Percentiles rank a stretch among this genome's conserved stretches.
phyloP scores from a whole-genome alignment of 2,329 filamentous ascomycete genomes.

The Macrophomina phaseolina region DNA sequence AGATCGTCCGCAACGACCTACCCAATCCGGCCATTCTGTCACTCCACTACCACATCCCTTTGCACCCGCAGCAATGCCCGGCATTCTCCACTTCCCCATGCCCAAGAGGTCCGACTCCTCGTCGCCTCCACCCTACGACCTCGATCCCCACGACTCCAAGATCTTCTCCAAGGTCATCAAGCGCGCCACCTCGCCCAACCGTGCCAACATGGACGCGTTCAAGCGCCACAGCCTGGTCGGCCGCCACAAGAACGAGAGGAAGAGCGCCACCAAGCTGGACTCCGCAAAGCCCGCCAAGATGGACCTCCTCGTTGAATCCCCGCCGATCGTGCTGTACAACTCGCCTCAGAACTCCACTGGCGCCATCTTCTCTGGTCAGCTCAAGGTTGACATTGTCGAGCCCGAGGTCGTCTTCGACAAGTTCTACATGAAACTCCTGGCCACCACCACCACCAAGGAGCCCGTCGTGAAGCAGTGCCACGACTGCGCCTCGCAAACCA shows the following conservation, averaged over 20 bases:
- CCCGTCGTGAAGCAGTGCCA: slow-evolving; percentile 80
- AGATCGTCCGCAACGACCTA: slow-evolving; percentile 19
- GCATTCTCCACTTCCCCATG: slow-evolving; percentile 28
- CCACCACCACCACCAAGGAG: slow-evolving; percentile 77
- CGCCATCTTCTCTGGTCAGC: slow-evolving; percentile 81
- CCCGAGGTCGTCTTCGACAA: slow-evolving; percentile 68
- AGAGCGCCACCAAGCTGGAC: slow-evolving; percentile 42
- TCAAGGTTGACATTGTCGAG: slow-evolving; percentile 75
- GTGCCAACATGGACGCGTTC: slow-evolving; percentile 43
- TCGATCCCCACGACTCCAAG: slow-evolving; percentile 16
- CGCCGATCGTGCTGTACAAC: slow-evolving; percentile 84
- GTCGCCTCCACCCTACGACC: slow-evolving; percentile 26
- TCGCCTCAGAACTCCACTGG: slow-evolving; percentile 76
- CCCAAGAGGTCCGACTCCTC: slow-evolving; percentile 16
- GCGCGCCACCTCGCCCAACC: slow-evolving; percentile 25
- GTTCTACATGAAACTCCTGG: slow-evolving; percentile 74
- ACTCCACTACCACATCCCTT: neutral
- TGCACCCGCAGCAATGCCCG: slow-evolving; percentile 10
- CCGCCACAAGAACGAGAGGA: slow-evolving; percentile 40
- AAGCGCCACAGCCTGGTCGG: slow-evolving; percentile 42
- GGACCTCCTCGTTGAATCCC: slow-evolving; percentile 77
- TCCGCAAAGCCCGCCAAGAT: slow-evolving; percentile 57
- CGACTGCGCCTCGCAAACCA: slow-evolving; percentile 74
- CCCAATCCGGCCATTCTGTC: slow-evolving; percentile 13
- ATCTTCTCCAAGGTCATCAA: slow-evolving; percentile 27